Evolutionary conservation across 371 early-diverging fungal genomes (phyloP).

Genomic region (Circinella umbellata): DNA sequence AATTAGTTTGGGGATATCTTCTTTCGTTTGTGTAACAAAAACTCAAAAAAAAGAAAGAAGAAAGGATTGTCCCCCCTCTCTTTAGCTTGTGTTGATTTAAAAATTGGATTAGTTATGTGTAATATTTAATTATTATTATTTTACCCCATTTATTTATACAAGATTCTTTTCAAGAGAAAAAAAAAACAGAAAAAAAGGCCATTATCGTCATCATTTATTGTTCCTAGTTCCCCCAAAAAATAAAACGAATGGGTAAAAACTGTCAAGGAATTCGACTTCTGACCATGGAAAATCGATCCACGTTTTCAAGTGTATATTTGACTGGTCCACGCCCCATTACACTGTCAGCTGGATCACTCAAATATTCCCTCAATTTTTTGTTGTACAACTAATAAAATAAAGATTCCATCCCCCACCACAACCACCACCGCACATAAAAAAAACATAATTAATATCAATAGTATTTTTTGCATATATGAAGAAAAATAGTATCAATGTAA

Average conservation of each 20-base stretch:
- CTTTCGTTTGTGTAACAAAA: no score
- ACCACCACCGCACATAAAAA: no score
- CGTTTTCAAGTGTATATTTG: slow-evolving; percentile 78
- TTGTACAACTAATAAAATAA: slow-evolving; percentile 26
- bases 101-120: not conserved
- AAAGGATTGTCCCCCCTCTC: no score
- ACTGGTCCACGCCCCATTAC: slow-evolving; percentile 38
- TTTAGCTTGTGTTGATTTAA: no score
- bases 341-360: slow-evolving; percentile 48
- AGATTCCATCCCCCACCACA: no score
- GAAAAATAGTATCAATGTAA: slow-evolving; percentile 3
- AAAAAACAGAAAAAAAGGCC: not conserved
- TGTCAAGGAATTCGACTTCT: slow-evolving; percentile 85
- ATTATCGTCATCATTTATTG: not conserved
- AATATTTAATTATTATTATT: not conserved
- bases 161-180: no score
- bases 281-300: slow-evolving; percentile 90
- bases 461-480: no score
- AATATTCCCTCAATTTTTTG: slow-evolving; percentile 25
- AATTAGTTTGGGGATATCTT: no score
- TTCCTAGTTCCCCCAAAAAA: no score
- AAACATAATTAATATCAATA: no score
- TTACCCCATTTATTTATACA: no score
- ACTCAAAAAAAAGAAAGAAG: no score
- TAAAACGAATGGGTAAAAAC: not conserved